Evolutionary conservation across 371 early-diverging fungal species (phyloP).

Genomic region (Chytridium lagenaria): DNA sequence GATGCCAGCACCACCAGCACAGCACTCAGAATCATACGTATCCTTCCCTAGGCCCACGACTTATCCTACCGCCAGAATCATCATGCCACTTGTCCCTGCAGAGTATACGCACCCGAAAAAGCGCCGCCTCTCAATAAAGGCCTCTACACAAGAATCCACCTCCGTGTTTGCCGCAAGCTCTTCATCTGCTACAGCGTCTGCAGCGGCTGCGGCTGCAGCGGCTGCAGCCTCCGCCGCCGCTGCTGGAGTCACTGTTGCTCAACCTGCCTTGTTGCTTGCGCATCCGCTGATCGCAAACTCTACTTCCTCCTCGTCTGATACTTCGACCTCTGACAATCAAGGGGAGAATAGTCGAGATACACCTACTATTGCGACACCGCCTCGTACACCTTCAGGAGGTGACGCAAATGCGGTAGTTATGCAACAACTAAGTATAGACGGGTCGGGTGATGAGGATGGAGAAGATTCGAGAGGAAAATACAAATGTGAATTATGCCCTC

Average conservation of each 20-base stretch:
- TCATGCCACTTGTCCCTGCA: no score
- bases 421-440: neutral
- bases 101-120: no score
- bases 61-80: no score
- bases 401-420: neutral
- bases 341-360: neutral
- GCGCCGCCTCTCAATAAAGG: no score
- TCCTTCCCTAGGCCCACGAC: no score
- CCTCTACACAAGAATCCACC: no score
- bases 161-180: no score
- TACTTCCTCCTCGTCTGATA: neutral
- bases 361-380: neutral
- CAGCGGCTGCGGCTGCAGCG: neutral
- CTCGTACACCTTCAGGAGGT: neutral
- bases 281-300: neutral
- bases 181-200: neutral
- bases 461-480: conserved; percentile 1
- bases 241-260: no score
- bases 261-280: neutral
- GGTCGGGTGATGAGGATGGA: neutral
- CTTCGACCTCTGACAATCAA: neutral
- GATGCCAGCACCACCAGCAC: no score
- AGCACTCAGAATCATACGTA: no score
- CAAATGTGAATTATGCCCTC: neutral
- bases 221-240: neutral